Base-by-base conservation (phyloP, 805 yeast genomes). In the Candida sithepensis region DNA sequence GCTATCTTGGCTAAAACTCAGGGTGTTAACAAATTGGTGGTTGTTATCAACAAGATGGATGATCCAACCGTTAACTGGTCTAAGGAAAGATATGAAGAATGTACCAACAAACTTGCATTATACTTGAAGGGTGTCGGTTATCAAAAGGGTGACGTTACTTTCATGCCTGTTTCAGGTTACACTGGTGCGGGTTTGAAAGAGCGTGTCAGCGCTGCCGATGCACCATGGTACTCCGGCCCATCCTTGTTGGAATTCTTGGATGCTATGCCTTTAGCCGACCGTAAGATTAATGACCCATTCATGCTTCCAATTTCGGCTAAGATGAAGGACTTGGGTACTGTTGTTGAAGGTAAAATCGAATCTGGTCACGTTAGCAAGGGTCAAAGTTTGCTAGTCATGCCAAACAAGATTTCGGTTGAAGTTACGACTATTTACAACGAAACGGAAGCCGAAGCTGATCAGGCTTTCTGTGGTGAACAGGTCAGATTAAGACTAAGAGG, bases 101-200 rank as follows among this genome's bases (percentile, higher is more conserved):
- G 98, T 80, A 90, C 87, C 54, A 69, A 81, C 57, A 94, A 92
- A 70, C 74, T 95, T 56, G 81, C 82, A 21, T 62, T 66, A 42
- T 94, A 83, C 77, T 78, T 94, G 68, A 88, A 81, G 66, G 92
- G 90, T 60, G 84, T 88, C 63, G 99, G 99, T 41, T 94, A 90
- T 74, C 78, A 78, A 58, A 89, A 88, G 73, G 88, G 85, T 45
- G 96, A 91, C 66, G 85, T 94, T 47, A 67, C 81, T 19, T 88
- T 81, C 72, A 92, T 94, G 97, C 99, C 99, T 41, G 97, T 94
- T 45, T 90, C 97, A 18, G 99, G 99, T 54, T 94, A 75, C 77
- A 89, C 97, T 45, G 99, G 99, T 64, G 96, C 95, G 47, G 97
- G 97, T 58, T 75, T 94, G 74, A 91, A 89, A 70, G 96, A 88